Percentiles rank a stretch among this genome's conserved stretches.
These are phyloP conservation scores for Microstegium vimineum DNA, from an alignment of 176 grass and related monocot genomes.

Conservation along the genomic window DNA sequence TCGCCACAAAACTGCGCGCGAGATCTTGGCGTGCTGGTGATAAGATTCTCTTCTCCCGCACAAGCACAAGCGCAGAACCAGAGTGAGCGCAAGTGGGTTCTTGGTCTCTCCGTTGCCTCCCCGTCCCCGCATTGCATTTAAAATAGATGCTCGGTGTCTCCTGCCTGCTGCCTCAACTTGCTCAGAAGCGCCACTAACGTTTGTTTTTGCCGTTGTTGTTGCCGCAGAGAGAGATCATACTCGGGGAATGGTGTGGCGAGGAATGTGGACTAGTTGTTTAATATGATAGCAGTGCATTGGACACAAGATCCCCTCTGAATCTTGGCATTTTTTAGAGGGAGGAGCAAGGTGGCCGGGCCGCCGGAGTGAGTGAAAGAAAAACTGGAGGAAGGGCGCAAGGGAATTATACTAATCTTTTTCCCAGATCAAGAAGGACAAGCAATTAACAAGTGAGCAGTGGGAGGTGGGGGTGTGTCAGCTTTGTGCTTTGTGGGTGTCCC, in stretches of 20 bases:
- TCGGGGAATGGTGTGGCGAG: slow-evolving; percentile 29
- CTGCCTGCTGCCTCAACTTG: slow-evolving; percentile 10
- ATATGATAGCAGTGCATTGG: slow-evolving; percentile 22
- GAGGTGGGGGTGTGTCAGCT: slow-evolving; percentile 63
- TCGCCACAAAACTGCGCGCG: slow-evolving; percentile 25
- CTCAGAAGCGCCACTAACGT: background rate
- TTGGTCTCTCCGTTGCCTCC: slow-evolving; percentile 52
- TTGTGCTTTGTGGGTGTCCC: slow-evolving; percentile 64
- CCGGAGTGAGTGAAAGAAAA: background rate
- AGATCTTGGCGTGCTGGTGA: slow-evolving; percentile 43
- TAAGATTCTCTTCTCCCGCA: slow-evolving; percentile 52
- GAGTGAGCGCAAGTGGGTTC: slow-evolving; percentile 48
- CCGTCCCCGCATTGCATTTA: slow-evolving; percentile 25
- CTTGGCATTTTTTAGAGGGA: slow-evolving; percentile 17
- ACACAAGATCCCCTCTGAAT: slow-evolving; percentile 45
- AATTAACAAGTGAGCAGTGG: slow-evolving; percentile 42
- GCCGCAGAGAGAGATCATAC: slow-evolving; percentile 43
- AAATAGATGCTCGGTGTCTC: slow-evolving; percentile 52
- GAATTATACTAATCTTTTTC: slow-evolving; percentile 41
- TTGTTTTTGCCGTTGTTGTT: slow-evolving; percentile 50
- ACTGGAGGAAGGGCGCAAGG: background rate
- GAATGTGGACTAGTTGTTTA: slow-evolving; percentile 66
- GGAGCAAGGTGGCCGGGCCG: slow-evolving; percentile 9
- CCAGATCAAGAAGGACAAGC: slow-evolving; percentile 43
- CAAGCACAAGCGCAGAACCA: background rate